phyloP scores from a whole-genome alignment of 176 grass and related monocot species.

The Zoysia japonica region DNA sequence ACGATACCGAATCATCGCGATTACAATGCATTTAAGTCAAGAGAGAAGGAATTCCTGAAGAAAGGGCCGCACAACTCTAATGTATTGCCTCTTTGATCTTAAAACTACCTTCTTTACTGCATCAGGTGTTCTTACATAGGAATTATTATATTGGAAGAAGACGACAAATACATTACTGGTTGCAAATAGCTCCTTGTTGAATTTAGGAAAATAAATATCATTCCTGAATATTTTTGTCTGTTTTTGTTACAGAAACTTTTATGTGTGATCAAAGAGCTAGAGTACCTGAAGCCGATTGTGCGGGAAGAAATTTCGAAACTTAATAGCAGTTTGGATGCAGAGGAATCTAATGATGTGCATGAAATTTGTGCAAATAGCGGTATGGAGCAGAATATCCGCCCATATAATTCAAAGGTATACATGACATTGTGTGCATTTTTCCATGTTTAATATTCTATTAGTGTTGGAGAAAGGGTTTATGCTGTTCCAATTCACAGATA shows the following conservation, averaged over 20 bases:
- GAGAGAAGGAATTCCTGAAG: slow-evolving; percentile 65
- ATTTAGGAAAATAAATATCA: slow-evolving; percentile 7
- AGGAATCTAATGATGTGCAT: slow-evolving; percentile 42
- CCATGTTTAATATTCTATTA: slow-evolving; percentile 11
- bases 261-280: slow-evolving; percentile 78
- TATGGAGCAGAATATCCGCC: slow-evolving; percentile 36
- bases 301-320: slow-evolving; percentile 56
- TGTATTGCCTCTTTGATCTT: slow-evolving; percentile 31
- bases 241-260: slow-evolving; percentile 70
- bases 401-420: slow-evolving; percentile 67
- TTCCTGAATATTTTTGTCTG: slow-evolving; percentile 6
- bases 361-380: slow-evolving; percentile 28
- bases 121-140: slow-evolving; percentile 29
- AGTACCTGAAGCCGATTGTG: slow-evolving; percentile 81
- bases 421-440: slow-evolving; percentile 11
- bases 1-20: slow-evolving; percentile 87
- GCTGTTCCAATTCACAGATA: neutral
- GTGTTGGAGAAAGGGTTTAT: slow-evolving; percentile 5
- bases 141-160: neutral
- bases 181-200: neutral
- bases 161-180: neutral
- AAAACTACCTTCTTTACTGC: slow-evolving; percentile 16
- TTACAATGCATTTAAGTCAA: slow-evolving; percentile 67
- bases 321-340: slow-evolving; percentile 33
- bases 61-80: slow-evolving; percentile 55